Base-by-base conservation (phyloP, 345 rosid genomes). In the Camelina sativa region DNA sequence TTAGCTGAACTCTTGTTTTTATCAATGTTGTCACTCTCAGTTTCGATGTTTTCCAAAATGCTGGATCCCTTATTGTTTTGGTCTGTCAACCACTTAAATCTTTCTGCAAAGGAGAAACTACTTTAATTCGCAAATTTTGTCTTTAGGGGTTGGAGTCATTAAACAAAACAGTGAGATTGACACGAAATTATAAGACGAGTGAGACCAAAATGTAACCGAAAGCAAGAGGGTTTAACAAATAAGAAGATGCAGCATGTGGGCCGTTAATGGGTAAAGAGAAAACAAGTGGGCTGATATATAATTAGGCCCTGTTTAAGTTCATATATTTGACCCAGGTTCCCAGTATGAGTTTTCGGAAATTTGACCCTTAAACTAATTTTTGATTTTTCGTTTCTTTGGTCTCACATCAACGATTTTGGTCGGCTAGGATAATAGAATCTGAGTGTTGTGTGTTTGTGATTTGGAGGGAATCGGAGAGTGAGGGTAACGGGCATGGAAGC, bases 401-500 rank as follows among this genome's bases (percentile, higher is more conserved):
- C 20, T 3, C 20, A 17, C 8, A 7, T 28, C 4, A 0, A 46
- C 20, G 37, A 59, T n/a, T 35, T 35, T 10, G 67, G 16, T 43
- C 25, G 19, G 9, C 3, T 7, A 34, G 37, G 8, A 34, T 6
- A 7, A 34, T 34, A 28, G 5, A 8, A 17, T 62, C 30, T 28
- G 54, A 20, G 22, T 13, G 25, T 3, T 3, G 25, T 23, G 23
- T 22, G 8, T 2, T 28, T 28, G 13, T 11, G 61, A 72, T 23
- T 72, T 52, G 69, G 71, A 56, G 77, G 69, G 77, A 61, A 61
- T 38, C 59, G 47, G 11, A 52, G 22, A 12, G 20, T 37, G 65
- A 19, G 30, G 30, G 52, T 35, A 47, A 71, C 43, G 40, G 67
- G 51, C 58, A 74, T 74, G 78, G 78, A 74, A 64, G 71, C 23